Evolutionary conservation across 192 early-diverging fungal species (phyloP).

Genomic region (Geranomyces michiganensis): DNA sequence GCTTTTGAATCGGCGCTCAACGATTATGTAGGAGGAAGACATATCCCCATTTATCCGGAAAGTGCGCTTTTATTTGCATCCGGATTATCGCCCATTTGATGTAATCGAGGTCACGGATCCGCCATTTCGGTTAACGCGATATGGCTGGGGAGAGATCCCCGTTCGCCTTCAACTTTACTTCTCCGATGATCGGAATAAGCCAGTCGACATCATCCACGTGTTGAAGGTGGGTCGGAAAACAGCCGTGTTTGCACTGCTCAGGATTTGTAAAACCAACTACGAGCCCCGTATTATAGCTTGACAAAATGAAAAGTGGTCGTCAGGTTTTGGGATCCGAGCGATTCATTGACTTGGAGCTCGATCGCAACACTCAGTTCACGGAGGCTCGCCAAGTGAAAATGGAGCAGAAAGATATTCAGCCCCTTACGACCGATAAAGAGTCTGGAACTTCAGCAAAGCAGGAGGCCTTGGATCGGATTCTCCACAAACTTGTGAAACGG

Average conservation of each 20-base stretch:
- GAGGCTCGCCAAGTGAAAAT: slow-evolving; percentile 20
- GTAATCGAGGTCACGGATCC: slow-evolving; percentile 79
- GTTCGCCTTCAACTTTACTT: slow-evolving; percentile 82
- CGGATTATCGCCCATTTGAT: slow-evolving; percentile 85
- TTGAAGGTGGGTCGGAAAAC: slow-evolving; percentile 56
- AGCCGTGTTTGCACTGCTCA: too few species aligned
- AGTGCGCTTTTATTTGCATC: slow-evolving; percentile 87
- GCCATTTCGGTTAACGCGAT: slow-evolving; percentile 83
- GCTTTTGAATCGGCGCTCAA: too few species aligned
- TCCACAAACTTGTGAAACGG: slow-evolving; percentile 19
- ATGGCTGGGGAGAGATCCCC: slow-evolving; percentile 95
- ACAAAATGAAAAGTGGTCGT: slow-evolving; percentile 67
- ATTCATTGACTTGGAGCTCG: slow-evolving; percentile 80
- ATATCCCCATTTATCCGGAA: slow-evolving; percentile 71
- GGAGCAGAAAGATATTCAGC: slow-evolving; percentile 7
- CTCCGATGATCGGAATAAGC: slow-evolving; percentile 79
- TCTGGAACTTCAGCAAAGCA: slow-evolving; percentile 1
- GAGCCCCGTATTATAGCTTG: too few species aligned
- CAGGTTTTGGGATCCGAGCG: slow-evolving; percentile 74
- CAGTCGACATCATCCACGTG: slow-evolving; percentile 79
- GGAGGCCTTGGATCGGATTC: background rate
- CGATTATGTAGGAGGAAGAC: slow-evolving; percentile 31
- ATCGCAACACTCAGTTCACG: slow-evolving; percentile 74
- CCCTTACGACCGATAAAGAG: background rate
- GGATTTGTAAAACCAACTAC: too few species aligned